Base-by-base conservation (phyloP, 495 filamentous ascomycete species). In the Penicillium odoratum region DNA sequence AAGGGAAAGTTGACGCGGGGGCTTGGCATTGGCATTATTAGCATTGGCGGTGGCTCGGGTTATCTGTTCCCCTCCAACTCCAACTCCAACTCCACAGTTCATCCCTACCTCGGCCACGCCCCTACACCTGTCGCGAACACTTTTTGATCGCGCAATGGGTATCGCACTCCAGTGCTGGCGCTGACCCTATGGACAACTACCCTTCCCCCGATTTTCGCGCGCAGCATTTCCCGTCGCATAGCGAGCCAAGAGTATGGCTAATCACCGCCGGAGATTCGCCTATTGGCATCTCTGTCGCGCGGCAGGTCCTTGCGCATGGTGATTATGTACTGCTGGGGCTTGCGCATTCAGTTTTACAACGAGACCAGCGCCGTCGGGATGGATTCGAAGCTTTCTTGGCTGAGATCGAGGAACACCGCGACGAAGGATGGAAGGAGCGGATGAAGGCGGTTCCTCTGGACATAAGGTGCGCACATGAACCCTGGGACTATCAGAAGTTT, bases 281-380 rank as follows among this genome's bases (percentile, higher is more conserved):
- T n/a, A 82, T 96, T 64, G 86, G 85, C 47, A 83, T 87, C 48
- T 79, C 81, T 38, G 79, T 93, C 60, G 85, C 89, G 47, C 83
- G 88, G 46, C 84, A 90, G 64, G 77, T 91, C 49, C 86, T 97
- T 43, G 83, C 81, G 21, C 91, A 97, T 74, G 91, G 94, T 44
- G 94, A 97, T 69, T 89, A 83, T 66, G 88, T 92, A 21, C 85
- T 92, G 16, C 86, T 90, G 28, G 92, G 92, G 46, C 76, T 95
- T 25, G 83, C 84, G 25, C 85, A 89, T 16, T 64, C 72, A 21
- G 59, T 78, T 47, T 57, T 74, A n/a, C 69, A 74, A 7, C 69
- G 68, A 43, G 76, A 80, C 61, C 70, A 71, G 57, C 69, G 70
- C 31, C 74, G 77, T 40, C 71, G 72, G n/a, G 68, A 78, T 53